Evolutionary conservation across 495 filamentous ascomycete species (phyloP).

Genomic region (Sphaerosporella brunnea): DNA sequence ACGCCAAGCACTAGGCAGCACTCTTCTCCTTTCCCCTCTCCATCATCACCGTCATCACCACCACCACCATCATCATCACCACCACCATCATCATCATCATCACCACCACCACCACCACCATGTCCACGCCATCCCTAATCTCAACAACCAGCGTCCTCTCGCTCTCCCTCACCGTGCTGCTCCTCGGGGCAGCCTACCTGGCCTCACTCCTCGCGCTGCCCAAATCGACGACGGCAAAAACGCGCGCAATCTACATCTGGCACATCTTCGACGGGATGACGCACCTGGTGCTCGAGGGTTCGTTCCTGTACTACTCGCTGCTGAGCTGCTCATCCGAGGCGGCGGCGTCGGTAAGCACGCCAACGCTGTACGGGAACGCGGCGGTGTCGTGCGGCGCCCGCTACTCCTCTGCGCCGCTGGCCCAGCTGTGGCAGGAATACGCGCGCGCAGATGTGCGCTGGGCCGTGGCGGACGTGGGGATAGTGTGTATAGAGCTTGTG

Average conservation of each 20-base stretch:
- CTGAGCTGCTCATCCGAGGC: conserved; percentile 47
- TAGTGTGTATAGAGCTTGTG: conserved; percentile 67
- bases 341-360: conserved; percentile 25
- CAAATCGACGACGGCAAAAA: conserved; percentile 32
- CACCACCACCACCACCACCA: neutral
- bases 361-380: conserved; percentile 30
- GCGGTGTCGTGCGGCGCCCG: conserved; percentile 48
- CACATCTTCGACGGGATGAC: conserved; percentile 82
- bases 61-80: neutral
- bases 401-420: conserved; percentile 46
- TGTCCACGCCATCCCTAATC: conserved; percentile 25
- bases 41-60: neutral
- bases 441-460: conserved; percentile 72
- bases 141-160: conserved; percentile 38
- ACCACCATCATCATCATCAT: neutral
- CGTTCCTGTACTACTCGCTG: conserved; percentile 85
- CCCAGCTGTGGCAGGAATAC: conserved; percentile 79
- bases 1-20: too few relatives aligned
- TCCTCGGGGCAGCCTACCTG: conserved; percentile 32
- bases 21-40: too few relatives aligned
- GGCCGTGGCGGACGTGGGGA: conserved; percentile 58
- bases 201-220: conserved; percentile 32
- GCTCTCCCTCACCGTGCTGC: conserved; percentile 33
- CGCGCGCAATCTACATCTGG: conserved; percentile 78
- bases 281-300: conserved; percentile 74